Base-by-base conservation (phyloP, 805 yeast genomes). In the Ogataea nakhonphanomensis region DNA sequence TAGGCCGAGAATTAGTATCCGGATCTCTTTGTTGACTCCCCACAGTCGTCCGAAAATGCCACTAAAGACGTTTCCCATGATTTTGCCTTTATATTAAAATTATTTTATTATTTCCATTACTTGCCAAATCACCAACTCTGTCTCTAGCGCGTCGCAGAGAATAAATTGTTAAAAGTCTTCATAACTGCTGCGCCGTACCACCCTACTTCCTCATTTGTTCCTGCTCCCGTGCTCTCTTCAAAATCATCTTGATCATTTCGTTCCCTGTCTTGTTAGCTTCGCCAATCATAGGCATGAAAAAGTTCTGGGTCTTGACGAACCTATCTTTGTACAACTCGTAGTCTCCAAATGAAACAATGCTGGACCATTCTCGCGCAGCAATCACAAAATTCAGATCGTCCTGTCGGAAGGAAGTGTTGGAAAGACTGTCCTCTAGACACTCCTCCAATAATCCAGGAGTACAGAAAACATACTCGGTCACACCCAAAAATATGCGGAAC, bases 321-420 rank as follows among this genome's bases (percentile, higher is more conserved):
- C 79, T 79, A 30, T 64, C 63, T 44, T 74, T 71, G 69, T 93
- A 93, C 37, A 83, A 63, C 7, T 78, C 76, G 58, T 80, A 90
- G 59, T 81, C 83, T 9, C 88, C 91, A 54, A 77, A 76, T 2
- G 81, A 68, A 0, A 93, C 88, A 27, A 90, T 78, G 39, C 77
- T 79, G 30, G 95, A 79, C 98, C 98, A 93, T 42, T 69, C 73
- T 49, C 95, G 72, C 0, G 98, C 95, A 1, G 97, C 95, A 35
- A 90, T 73, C 2, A 89, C 88, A 62, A 93, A 93, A 61, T 90
- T 96, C 51, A 90, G 66, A 62, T 93, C 99, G 58, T 93, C 99
- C 23, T 78, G 79, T 53, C 97, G 73, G 58, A 88, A 93, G 1
- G 79, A 70, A 12, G 73, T 66, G 44, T 85, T 82, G 23, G 67